Conservation (phyloP, 176 grass and related monocot genomes). For the barley (Hordeum vulgare) region MorexV3_pseudomolecules_assembly NC_058521.1:459727716-459728215, state of each 20-base stretch:
- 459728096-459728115: not conserved
- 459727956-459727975: not conserved
- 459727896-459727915: not conserved
- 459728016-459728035: not conserved
- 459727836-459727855: not conserved
- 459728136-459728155: not conserved
- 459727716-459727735: not conserved
- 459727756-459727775: not conserved
- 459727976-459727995: not conserved
- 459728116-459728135: not conserved
- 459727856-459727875: not conserved
- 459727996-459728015: not conserved
- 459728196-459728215: not conserved
- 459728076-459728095: not conserved
- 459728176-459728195: slow-evolving; percentile 1
- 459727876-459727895: not conserved
- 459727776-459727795: not conserved
- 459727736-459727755: not conserved
- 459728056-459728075: not conserved
- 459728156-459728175: not conserved
- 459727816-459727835: not conserved
- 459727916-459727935: not conserved
- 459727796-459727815: not conserved
- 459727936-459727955: not conserved
- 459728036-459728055: not conserved